phyloP scores from a whole-genome alignment of 2,329 filamentous ascomycete genomes.

The Neofusicoccum sp. region DNA sequence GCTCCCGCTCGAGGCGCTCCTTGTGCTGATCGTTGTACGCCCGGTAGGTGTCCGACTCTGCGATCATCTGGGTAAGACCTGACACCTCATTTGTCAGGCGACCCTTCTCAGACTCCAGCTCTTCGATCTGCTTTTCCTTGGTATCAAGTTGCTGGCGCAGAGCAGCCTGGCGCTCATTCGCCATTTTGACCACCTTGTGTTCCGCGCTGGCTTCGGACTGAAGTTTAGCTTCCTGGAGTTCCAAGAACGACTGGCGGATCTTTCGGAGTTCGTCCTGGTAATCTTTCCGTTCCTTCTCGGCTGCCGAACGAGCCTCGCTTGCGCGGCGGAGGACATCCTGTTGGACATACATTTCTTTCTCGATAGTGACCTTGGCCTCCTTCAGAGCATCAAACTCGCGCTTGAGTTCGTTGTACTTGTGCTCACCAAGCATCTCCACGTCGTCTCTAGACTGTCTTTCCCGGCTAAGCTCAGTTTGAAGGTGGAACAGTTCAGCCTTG shows the following conservation, averaged over 20 bases:
- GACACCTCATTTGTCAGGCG: conserved; percentile 79
- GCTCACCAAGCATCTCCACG: conserved; percentile 83
- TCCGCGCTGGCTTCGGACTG: conserved; percentile 80
- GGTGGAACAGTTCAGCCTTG: conserved; percentile 78
- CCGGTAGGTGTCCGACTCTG: conserved; percentile 85
- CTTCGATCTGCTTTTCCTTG: conserved; percentile 71
- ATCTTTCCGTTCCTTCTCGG: conserved; percentile 86
- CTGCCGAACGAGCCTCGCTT: conserved; percentile 73
- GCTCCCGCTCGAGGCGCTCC: conserved; percentile 84
- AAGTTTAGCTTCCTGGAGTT: conserved; percentile 80
- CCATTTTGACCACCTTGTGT: conserved; percentile 71
- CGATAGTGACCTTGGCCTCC: conserved; percentile 93
- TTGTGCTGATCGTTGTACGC: conserved; percentile 91
- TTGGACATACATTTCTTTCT: conserved; percentile 95
- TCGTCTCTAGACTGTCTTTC: conserved; percentile 94
- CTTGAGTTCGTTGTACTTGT: conserved; percentile 78
- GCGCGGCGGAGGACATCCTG: conserved; percentile 87
- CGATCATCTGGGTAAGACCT: conserved; percentile 79
- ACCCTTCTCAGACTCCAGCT: conserved; percentile 75
- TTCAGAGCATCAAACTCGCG: conserved; percentile 84
- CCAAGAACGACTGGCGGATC: conserved; percentile 77
- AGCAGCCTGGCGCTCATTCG: conserved; percentile 75
- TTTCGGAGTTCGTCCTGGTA: conserved; percentile 81
- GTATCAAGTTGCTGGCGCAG: conserved; percentile 77
- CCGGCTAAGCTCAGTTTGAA: conserved; percentile 83